Evolutionary conservation across 345 rosid genomes (phyloP).

Genomic region (Lepidium sativum): DNA sequence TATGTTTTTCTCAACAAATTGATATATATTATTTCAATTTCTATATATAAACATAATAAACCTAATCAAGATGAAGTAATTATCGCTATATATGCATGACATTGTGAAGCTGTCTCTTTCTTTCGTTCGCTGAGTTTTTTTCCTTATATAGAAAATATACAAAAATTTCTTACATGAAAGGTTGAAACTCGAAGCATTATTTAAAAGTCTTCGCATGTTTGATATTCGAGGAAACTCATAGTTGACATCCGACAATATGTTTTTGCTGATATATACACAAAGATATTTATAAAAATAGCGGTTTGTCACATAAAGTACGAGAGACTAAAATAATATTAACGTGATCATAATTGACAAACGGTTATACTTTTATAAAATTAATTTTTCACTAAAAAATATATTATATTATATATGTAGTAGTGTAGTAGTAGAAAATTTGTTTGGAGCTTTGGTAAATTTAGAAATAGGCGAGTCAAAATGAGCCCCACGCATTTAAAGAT

Average conservation of each 20-base stretch:
- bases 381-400: too few species aligned
- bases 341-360: not conserved
- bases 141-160: not conserved
- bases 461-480: not conserved
- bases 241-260: not conserved
- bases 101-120: not conserved
- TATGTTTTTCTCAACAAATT: not conserved
- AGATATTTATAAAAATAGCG: not conserved
- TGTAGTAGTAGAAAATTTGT: too few species aligned
- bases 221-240: not conserved
- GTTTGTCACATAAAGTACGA: not conserved
- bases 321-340: not conserved
- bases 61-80: not conserved
- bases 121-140: not conserved
- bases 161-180: not conserved
- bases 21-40: not conserved
- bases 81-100: not conserved
- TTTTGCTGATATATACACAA: not conserved
- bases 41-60: not conserved
- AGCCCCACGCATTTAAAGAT: not conserved
- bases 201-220: constrained; percentile 6
- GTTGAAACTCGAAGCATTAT: constrained; percentile 2
- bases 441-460: not conserved
- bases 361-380: too few species aligned
- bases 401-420: too few species aligned